Base-by-base conservation (phyloP, 2,329 filamentous ascomycete genomes). In the Aspergillus jensenii region DNA sequence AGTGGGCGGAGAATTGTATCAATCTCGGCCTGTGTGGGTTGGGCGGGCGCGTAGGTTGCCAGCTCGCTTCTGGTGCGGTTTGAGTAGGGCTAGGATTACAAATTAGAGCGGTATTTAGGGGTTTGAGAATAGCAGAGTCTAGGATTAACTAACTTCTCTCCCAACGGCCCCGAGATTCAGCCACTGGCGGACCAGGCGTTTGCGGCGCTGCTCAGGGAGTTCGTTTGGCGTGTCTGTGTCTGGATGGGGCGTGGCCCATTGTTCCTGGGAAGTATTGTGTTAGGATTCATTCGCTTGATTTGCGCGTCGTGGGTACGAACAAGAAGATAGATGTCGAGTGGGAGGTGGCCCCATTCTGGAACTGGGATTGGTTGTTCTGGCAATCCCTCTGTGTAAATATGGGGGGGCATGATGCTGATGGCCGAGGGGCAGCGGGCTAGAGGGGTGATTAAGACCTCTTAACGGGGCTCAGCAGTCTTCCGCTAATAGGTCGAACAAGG, bases 381-480 rank as follows among this genome's bases (percentile, higher is more conserved):
- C n/a, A 45, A 43, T 37, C 41, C 27, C 12, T 53, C 51, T 35
- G 51, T 46, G 51, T 53, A 46, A 25, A 53, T 53, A 44, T 53
- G 27, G 31, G 41, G 51, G n/a, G 51, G 51, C 51, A 53, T 53
- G 23, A 15, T 52, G 4, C 19, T 33, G 21, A 6, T 33, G 31
- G 31, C 31, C 41, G 31, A 33, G 31, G 31, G 31, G 31, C 31
- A 33, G 31, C 31, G 4, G 31, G 31, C 31, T 33, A 33, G 31
- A 33, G 31, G 31, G 31, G 31, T 33, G 2, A 33, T 33, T 33
- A 33, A 33, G 31, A 33, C 31, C 31, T 33, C 31, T 33, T 11
- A 33, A 33, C 31, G 31, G 31, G 31, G 4, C 31, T 33, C 31
- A 6, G 11, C 6, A 6, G 31, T 33, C 31, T 33, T 5, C 31